These are phyloP conservation scores for Infundibulicybe gibba DNA, from an alignment of 768 basidiomycete genomes.

Conservation along the genomic window DNA sequence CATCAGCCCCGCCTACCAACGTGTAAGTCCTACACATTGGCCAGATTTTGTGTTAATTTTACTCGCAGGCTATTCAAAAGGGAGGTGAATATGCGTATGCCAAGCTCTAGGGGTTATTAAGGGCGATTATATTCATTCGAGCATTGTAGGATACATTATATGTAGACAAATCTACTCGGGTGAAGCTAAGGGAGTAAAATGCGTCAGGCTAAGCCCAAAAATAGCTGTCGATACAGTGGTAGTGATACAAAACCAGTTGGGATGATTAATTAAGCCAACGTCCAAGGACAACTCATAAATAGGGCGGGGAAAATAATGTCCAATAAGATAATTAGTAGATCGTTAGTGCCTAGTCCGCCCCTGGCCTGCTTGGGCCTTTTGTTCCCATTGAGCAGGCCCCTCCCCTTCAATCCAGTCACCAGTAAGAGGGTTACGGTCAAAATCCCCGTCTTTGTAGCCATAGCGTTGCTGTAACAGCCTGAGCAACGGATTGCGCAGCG, in stretches of 20 bases:
- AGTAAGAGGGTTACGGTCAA: conserved; percentile 63
- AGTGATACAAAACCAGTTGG: conserved; percentile 13
- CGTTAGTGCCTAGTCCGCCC: no score
- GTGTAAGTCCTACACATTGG: conserved; percentile 2
- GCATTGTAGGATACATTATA: neutral
- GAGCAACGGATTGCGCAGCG: conserved; percentile 76
- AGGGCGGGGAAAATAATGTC: conserved; percentile 3
- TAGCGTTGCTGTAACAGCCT: conserved; percentile 69
- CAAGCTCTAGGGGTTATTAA: conserved; percentile 3
- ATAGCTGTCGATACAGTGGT: conserved; percentile 23
- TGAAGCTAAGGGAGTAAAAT: no score
- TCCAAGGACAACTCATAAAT: neutral
- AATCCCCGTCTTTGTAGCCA: conserved; percentile 81
- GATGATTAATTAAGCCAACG: conserved; percentile 2
- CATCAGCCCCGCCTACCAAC: conserved; percentile 10
- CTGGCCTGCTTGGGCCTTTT: conserved; percentile 34
- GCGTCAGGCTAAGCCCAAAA: neutral
- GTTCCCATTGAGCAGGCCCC: conserved; percentile 61
- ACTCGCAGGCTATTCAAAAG: conserved; percentile 21
- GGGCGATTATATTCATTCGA: no score
- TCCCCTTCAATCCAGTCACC: conserved; percentile 71
- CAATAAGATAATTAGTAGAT: conserved; percentile 10
- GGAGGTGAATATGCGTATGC: conserved; percentile 28
- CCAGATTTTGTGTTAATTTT: neutral
- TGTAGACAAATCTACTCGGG: no score